Evolutionary conservation across 257 asterid species (phyloP).

Genomic region (Lithospermum erythrorhizon): DNA sequence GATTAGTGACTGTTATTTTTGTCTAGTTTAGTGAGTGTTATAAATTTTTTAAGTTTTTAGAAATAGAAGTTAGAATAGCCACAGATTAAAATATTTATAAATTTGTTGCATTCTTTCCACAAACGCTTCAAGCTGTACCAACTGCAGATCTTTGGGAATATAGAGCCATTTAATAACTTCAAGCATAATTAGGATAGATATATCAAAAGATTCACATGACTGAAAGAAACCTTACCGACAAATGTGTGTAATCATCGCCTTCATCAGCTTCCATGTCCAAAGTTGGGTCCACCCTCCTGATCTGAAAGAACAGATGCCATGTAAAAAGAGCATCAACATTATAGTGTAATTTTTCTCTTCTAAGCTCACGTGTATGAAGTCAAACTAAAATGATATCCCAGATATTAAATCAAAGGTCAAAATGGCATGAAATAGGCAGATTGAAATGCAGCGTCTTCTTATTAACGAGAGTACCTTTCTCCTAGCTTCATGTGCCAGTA

Average conservation of each 20-base stretch:
- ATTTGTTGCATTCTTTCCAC: slow-evolving; percentile 57
- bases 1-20: too few species aligned
- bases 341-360: neutral
- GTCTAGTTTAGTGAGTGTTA: too few species aligned
- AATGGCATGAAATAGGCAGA: neutral
- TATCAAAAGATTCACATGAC: too few species aligned
- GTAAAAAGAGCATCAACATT: slow-evolving; percentile 12
- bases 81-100: too few species aligned
- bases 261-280: neutral
- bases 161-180: too few species aligned
- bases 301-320: slow-evolving; percentile 33
- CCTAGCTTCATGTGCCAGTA: slow-evolving; percentile 83
- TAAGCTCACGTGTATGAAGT: neutral
- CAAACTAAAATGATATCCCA: neutral
- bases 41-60: too few species aligned
- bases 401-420: neutral
- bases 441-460: neutral
- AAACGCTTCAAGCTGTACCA: slow-evolving; percentile 22
- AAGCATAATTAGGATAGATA: too few species aligned
- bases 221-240: neutral
- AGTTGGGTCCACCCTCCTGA: slow-evolving; percentile 84
- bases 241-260: neutral
- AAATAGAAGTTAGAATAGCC: too few species aligned
- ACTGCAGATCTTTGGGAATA: too few species aligned
- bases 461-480: slow-evolving; percentile 45